Base-by-base conservation (phyloP, 768 basidiomycete genomes). In the Leccinum disarticulatum region DNA sequence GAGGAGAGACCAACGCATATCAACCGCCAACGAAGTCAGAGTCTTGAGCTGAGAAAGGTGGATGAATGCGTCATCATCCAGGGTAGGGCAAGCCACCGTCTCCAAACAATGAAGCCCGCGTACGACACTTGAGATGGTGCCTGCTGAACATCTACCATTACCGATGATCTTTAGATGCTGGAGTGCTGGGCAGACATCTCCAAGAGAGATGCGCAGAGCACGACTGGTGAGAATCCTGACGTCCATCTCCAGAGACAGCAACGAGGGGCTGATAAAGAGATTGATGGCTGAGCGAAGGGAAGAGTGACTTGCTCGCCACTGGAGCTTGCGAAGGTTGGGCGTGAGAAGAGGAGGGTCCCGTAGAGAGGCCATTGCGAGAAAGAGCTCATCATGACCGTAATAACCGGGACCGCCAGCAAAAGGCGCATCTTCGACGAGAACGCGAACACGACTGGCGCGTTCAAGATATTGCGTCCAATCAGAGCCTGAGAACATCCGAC, bases 1-100 rank as follows among this genome's bases (percentile, higher is more conserved):
- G 22, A 70, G 57, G 4, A 51, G 28, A 6, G 68, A 69, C 68
- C 68, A 70, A 14, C 68, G 68, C 57, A 70, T 63, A 35, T 69
- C 68, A 17, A 70, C 9, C 6, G 58, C 55, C 51, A 70, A 27
- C 55, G 51, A 54, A 41, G 67, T 60, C 58, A 70, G 69, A 36
- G 25, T 48, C 27, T 56, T 38, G 51, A 70, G 69, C 33, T 54
- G 60, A 35, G 69, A 66, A 31, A 70, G 64, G 46, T 70, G 66
- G 15, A 62, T 6, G 46, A 69, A 57, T 2, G 68, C 68, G 13
- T 70, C 64, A 13, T 68, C 52, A 13, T 69, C 66, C 28, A 69
- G 22, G 3, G 68, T 63, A 27, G 63, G 58, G 46, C 68, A 69
- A 17, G 60, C 31, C n/a, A 61, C 56, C 9, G 55, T 60, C 49